A percentile compares a stretch with the other conserved stretches of the same genome.
These are phyloP conservation scores for Elymus sibiricus DNA, from an alignment of 176 grass and related monocot species.

Conservation along the genomic window DNA sequence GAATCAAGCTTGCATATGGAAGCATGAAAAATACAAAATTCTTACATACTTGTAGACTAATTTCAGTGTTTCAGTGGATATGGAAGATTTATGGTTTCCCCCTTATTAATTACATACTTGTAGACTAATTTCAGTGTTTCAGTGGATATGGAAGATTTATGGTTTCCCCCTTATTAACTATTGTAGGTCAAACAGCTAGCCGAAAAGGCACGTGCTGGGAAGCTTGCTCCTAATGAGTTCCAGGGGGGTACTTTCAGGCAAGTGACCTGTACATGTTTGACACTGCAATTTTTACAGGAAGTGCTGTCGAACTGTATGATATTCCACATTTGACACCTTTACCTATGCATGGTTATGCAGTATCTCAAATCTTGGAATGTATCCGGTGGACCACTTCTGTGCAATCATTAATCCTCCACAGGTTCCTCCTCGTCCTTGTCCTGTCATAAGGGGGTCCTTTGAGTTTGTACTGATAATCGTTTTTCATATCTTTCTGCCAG, in stretches of 20 bases:
- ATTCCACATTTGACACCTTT: constrained; percentile 17
- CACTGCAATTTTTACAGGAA: background rate
- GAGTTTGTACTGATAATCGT: constrained; percentile 7
- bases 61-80: background rate
- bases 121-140: background rate
- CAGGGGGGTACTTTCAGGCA: constrained; percentile 92
- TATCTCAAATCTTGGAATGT: constrained; percentile 99
- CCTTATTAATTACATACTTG: background rate
- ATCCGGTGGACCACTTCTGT: constrained; percentile 93
- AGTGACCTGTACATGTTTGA: constrained; percentile 22
- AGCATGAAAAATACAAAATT: constrained; percentile 8
- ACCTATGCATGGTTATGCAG: constrained; percentile 37
- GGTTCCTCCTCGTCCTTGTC: constrained; percentile 26
- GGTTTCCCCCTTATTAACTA: background rate
- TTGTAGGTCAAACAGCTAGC: constrained; percentile 86
- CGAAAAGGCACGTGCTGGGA: constrained; percentile 88
- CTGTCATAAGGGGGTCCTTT: constrained; percentile 1
- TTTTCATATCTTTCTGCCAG: constrained; percentile 38
- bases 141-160: background rate
- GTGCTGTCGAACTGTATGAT: constrained; percentile 8
- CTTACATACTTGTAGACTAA: background rate
- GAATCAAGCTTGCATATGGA: constrained; percentile 6
- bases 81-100: background rate
- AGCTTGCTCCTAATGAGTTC: constrained; percentile 82
- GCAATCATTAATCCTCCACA: constrained; percentile 99